These are phyloP conservation scores for Cyclotella distinguenda DNA, from an alignment of 108 stramenopile species.

Conservation along the genomic window DNA sequence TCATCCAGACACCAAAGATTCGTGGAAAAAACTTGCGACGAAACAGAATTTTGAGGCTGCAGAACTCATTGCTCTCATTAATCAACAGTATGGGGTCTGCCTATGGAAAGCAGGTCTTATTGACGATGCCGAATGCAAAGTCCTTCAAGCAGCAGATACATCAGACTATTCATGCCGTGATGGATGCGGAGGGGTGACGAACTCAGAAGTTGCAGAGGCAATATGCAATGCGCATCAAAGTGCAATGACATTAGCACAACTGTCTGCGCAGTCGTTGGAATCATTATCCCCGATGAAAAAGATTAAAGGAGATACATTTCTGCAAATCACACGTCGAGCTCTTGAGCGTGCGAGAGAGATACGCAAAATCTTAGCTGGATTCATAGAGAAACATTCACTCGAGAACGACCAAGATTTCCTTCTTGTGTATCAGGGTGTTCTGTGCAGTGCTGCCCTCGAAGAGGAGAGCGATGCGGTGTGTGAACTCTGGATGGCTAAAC, in stretches of 20 bases:
- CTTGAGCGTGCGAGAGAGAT: constrained; percentile 19
- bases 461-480: constrained; percentile 22
- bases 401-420: background rate
- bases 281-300: background rate
- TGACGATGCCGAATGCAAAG: constrained; percentile 15
- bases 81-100: constrained; percentile 11
- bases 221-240: constrained; percentile 22
- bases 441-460: constrained; percentile 8
- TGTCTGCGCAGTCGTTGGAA: constrained; percentile 24
- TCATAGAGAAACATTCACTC: constrained; percentile 17
- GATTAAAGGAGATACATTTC: constrained; percentile 20
- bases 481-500: constrained; percentile 23
- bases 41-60: constrained; percentile 30
- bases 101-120: constrained; percentile 24
- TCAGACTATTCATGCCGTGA: constrained; percentile 14
- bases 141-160: constrained; percentile 17
- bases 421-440: background rate
- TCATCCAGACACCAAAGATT: constrained; percentile 10
- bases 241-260: constrained; percentile 22
- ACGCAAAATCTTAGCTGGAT: constrained; percentile 17
- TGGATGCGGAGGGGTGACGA: constrained; percentile 6
- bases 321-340: constrained; percentile 10
- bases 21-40: constrained; percentile 28
- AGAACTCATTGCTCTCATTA: constrained; percentile 14
- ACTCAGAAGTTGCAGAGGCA: constrained; percentile 4